Evolutionary conservation across 75 land plant genomes (phyloP).

Genomic region (Cupressus sempervirens): DNA sequence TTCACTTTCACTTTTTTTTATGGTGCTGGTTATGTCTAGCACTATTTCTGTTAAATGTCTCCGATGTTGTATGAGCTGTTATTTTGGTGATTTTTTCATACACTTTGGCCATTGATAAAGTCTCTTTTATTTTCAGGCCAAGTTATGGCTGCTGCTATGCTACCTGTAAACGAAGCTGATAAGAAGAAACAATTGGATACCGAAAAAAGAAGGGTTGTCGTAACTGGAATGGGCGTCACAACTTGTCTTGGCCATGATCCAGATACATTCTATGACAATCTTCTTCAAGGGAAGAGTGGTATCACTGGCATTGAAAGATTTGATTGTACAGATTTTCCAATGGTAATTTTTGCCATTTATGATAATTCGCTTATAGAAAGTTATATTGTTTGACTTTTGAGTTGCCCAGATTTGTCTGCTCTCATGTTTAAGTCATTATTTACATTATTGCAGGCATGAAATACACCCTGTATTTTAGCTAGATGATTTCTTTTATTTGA

Average conservation of each 20-base stretch:
- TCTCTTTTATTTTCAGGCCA: conserved; percentile 40
- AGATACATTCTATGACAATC: conserved; percentile 75
- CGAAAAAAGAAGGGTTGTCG: conserved; percentile 78
- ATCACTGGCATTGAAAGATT: conserved; percentile 81
- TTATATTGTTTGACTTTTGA: neutral
- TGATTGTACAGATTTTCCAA: conserved; percentile 80
- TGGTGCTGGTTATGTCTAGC: neutral
- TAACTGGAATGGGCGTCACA: conserved; percentile 89
- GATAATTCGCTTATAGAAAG: neutral
- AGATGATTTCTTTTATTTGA: neutral
- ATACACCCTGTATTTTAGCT: neutral
- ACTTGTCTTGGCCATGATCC: conserved; percentile 75
- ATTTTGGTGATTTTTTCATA: neutral
- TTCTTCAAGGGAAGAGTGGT: conserved; percentile 90
- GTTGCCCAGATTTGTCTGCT: neutral
- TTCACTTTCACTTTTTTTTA: neutral
- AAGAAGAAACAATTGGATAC: conserved; percentile 45
- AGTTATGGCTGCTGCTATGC: conserved; percentile 54
- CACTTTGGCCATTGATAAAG: neutral
- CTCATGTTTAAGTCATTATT: neutral
- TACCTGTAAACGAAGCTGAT: conserved; percentile 46
- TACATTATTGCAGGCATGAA: neutral
- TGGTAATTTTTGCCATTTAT: conserved; percentile 32
- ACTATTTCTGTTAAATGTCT: neutral
- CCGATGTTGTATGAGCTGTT: neutral